phyloP scores from a whole-genome alignment of 805 yeast genomes.

The Candida ulmi region DNA sequence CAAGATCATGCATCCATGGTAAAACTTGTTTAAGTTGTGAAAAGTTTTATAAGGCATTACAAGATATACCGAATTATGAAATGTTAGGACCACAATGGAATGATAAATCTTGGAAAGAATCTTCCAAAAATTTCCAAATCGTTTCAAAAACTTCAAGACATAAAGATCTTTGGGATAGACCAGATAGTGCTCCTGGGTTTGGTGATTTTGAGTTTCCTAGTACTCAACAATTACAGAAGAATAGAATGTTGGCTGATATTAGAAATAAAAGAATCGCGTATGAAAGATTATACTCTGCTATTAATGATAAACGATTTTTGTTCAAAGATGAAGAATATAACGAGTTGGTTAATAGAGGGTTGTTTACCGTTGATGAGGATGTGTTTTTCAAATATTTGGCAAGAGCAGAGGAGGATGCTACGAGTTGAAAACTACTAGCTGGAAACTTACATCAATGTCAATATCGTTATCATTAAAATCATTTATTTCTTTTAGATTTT shows the following conservation, averaged over 20 bases:
- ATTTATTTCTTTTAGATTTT: conserved; percentile 11
- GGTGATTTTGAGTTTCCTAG: conserved; percentile 54
- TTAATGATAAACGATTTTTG: conserved; percentile 35
- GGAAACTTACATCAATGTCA: too few species aligned
- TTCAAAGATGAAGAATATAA: conserved; percentile 40
- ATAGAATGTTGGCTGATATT: conserved; percentile 28
- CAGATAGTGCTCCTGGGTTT: conserved; percentile 53
- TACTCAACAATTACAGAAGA: conserved; percentile 43
- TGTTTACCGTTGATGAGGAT: conserved; percentile 26
- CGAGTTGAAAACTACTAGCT: too few species aligned
- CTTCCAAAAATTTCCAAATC: conserved; percentile 9
- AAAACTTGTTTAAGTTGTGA: conserved; percentile 28
- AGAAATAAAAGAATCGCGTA: conserved; percentile 34
- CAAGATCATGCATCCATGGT: conserved; percentile 30
- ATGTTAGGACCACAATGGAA: conserved; percentile 26
- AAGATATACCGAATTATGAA: conserved; percentile 16
- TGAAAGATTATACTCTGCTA: conserved; percentile 39
- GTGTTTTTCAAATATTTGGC: neutral
- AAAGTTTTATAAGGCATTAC: conserved; percentile 26
- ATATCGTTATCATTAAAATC: too few species aligned
- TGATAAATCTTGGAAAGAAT: conserved; percentile 2
- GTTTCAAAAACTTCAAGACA: conserved; percentile 21
- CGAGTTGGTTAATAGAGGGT: conserved; percentile 26
- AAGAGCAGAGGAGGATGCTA: neutral
- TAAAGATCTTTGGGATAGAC: conserved; percentile 25